Base-by-base conservation (phyloP, 352 stramenopile species). In the Phytophthora pseudosyringae region DNA sequence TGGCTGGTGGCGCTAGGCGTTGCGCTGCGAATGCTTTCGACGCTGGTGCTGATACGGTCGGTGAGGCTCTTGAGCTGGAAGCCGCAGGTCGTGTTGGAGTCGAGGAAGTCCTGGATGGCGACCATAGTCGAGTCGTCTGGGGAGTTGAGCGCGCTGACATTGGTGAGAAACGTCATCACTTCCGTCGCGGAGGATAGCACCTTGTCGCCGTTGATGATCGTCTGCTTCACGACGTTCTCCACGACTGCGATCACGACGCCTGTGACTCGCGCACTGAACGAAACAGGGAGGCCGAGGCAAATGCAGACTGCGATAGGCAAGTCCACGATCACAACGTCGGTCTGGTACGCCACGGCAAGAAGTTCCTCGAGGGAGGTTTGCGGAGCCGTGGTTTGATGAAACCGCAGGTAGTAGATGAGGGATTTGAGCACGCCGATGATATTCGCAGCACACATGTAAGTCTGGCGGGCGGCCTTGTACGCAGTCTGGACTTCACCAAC, bases 341-440 rank as follows among this genome's bases (percentile, higher is more conserved):
- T 35, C 43, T 62, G 46, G 16, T 69, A 75, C 1, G 56, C 57
- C 18, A 52, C 39, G 18, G 63, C 67, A 47, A 72, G 40, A 0
- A 75, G 31, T 9, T 65, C 63, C 39, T 75, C 57, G 5, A 50
- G 52, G 0, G 62, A 38, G 4, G 46, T 59, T 16, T 48, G 16
- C 6, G 63, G 51, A 16, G 62, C 51, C 0, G 28, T 58, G 13
- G 33, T 56, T 49, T 72, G 50, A 18, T 51, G 50, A 35, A 61
- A 68, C 6, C 59, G 47, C 10, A 66, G 38, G 38, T 76, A 86
- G 39, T 62, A 75, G 9, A 72, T 61, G 11, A 75, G 29, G 0
- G 56, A 69, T 35, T 63, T 71, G 33, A 75, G 12, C 6, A 60
- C 50, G 43, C 66, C 66, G 7, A 60, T 48, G 29, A 75, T 46